Evolutionary conservation across 768 basidiomycete species (phyloP), one percentile per base, ranked within the genome.

Genomic region (Chalciporus sphaerocephalus): DNA sequence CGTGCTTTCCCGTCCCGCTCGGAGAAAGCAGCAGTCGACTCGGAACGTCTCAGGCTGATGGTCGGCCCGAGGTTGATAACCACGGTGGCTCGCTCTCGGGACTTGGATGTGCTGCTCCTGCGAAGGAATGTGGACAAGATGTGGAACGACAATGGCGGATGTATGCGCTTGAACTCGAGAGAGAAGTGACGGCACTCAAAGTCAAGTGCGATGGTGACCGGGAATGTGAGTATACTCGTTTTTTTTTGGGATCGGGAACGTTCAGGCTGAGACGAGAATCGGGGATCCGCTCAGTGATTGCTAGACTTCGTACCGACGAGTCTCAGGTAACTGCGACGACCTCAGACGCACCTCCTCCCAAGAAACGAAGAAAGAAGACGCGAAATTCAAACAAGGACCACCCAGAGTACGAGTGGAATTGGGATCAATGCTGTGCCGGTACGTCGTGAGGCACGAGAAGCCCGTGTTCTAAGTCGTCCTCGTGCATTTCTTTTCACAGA

Each of bases 111-210:
- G 12, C 6, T 24, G 38, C 12, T 20, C 24, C 40, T 9, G 23
- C n/a, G n/a, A n/a, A n/a, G n/a, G 28, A n/a, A 15, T 13, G 12
- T 7, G 28, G 44, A n/a, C n/a, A n/a, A n/a, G n/a, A n/a, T n/a
- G n/a, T n/a, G n/a, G n/a, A n/a, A n/a, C n/a, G n/a, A n/a, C n/a
- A 48, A 8, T 65, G 64, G 64, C 54, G 55, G 38, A 42, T 47
- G 5, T 61, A 61, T 28, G 60, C 62, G n/a, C 55, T 65, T 30
- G 48, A 49, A n/a, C 62, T 64, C n/a, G 64, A 65, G 44, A 46
- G 46, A 39, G 52, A 55, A 12, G 53, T 65, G 13, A 25, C 50
- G 22, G 24, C 23, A 1, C 50, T 65, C 32, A 52, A 62, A 35
- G 35, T 51, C 13, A 48, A 48, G 24, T 53, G 46, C 21, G 53